Evolutionary conservation across 805 yeast species (phyloP), one percentile per base, ranked within the genome.

Genomic region (Myxozyma mucilagina): DNA sequence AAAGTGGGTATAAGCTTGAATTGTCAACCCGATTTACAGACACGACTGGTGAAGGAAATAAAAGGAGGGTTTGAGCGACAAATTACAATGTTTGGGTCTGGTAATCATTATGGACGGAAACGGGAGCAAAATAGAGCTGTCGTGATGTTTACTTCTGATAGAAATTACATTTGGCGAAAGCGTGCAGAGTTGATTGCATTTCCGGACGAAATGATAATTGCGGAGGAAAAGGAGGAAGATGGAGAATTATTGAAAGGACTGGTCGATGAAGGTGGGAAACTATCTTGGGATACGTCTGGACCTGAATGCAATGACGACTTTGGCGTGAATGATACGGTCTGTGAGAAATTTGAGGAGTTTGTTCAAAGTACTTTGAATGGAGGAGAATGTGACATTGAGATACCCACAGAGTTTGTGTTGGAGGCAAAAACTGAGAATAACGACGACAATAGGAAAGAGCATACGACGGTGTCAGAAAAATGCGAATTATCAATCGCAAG

Each of bases 161-260:
- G 67, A 38, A 51, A 50, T 34, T 63, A 61, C 32, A 63, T 63
- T 11, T 63, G 67, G 67, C 52, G 56, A 5, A 35, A 41, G 18
- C 64, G 67, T 0, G 60, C 60, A 9, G 60, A 56, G 45, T n/a
- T 45, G 35, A 50, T 59, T 18, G 36, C 56, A 9, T 45, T 31
- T 42, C 63, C 60, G 5, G 29, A 24, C 29, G 66, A 50, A 1
- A n/a, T 49, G 29, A 51, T 43, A 5, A 16, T 52, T 41, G n/a
- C n/a, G 18, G 59, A 47, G 10, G 45, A 32, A 11, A 50, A 42
- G 9, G 63, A 60, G 13, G 54, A 36, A 29, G 51, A 39, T 8
- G 49, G 31, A 16, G 47, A 31, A 18, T 8, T n/a, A 7, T 18
- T 4, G 18, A 10, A 32, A n/a, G 43, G 41, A 5, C n/a, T 39